Conservation (phyloP, 495 filamentous ascomycete genomes). For the Penicillium manginii region DNA sequence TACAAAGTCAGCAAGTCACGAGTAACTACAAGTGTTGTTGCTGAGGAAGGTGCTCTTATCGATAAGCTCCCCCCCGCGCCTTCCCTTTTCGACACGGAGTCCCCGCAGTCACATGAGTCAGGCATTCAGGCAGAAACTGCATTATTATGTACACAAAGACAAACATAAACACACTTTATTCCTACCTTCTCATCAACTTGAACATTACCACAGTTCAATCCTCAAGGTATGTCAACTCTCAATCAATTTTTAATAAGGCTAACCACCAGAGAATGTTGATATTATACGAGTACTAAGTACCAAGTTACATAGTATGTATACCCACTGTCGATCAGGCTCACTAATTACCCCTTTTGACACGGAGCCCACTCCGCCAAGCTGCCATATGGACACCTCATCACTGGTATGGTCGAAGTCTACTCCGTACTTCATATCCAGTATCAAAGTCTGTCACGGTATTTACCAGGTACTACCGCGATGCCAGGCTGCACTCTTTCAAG, state of each 20-base stretch:
- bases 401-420: no score
- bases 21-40: no score
- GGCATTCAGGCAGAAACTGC: not conserved
- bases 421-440: not conserved
- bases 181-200: not conserved
- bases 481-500: no score
- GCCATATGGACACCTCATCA: not conserved
- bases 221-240: no score
- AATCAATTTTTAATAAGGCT: no score
- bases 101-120: constrained; percentile 10
- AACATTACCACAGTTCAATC: not conserved
- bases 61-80: constrained; percentile 28
- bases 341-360: constrained; percentile 15
- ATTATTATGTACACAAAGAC: not conserved
- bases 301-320: no score
- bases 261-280: no score
- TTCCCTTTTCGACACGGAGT: constrained; percentile 26
- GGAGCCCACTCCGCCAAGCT: constrained; percentile 20
- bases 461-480: no score
- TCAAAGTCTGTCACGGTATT: no score
- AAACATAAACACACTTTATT: not conserved
- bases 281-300: no score
- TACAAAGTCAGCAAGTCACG: not conserved
- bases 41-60: constrained; percentile 21
- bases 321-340: not conserved